phyloP scores from a whole-genome alignment of 768 basidiomycete genomes.

The Amanita pseudoporphyria region DNA sequence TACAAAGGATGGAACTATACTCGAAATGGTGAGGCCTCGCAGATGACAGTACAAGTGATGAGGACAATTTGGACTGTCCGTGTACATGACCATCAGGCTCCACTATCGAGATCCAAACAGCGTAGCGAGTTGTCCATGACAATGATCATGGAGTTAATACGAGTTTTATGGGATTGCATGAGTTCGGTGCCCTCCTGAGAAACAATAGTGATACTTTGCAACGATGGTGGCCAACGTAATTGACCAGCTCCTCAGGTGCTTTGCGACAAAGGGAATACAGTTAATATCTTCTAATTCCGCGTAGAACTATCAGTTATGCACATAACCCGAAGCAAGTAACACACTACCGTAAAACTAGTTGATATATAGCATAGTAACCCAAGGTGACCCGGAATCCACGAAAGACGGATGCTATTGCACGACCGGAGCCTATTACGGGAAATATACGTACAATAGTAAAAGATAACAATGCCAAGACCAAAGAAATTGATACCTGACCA shows the following conservation, averaged over 20 bases:
- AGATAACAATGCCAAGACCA: too few relatives aligned
- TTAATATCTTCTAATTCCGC: too few relatives aligned
- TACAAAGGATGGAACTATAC: constrained; percentile 10
- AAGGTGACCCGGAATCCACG: too few relatives aligned
- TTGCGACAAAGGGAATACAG: too few relatives aligned
- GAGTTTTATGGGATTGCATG: constrained; percentile 25
- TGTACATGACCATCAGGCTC: neutral
- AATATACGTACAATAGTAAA: too few relatives aligned
- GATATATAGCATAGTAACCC: too few relatives aligned
- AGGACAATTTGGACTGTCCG: neutral
- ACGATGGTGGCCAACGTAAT: too few relatives aligned
- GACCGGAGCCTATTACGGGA: neutral
- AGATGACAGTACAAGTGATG: neutral
- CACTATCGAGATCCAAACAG: constrained; percentile 6
- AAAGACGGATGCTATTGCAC: neutral
- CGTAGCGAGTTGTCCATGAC: constrained; percentile 6
- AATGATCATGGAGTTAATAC: constrained; percentile 63
- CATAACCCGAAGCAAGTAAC: neutral
- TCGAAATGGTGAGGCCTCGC: neutral
- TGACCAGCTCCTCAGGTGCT: too few relatives aligned
- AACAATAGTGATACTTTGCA: too few relatives aligned
- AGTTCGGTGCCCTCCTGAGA: too few relatives aligned
- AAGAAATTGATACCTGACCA: too few relatives aligned
- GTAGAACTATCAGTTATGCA: too few relatives aligned
- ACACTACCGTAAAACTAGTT: neutral